Base-by-base conservation (phyloP, 768 basidiomycete species). In the Suillus ampliporus region DNA sequence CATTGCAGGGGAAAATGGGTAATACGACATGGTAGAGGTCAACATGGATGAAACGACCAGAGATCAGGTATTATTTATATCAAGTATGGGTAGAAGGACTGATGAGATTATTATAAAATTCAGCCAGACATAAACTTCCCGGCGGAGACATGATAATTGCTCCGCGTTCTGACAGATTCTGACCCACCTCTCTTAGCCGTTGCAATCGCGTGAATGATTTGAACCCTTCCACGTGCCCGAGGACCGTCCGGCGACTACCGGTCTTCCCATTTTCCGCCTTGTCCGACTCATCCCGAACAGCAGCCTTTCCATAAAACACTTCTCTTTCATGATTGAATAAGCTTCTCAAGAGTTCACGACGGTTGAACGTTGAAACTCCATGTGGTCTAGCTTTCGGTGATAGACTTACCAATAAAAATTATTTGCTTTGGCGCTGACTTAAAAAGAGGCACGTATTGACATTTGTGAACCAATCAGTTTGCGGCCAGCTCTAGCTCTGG, bases 131-230 rank as follows among this genome's bases (percentile, higher is more conserved):
- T 28, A 64, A 68, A 51, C 56, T 57, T 44, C 67, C 60, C 74
- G 74, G 74, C 74, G 74, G 74, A 56, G 54, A 76, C 68, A 76
- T 76, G 67, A 41, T 50, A 61, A 60, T 66, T 76, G 65, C 71
- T 76, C 74, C 76, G 74, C 66, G 50, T 31, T 60, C 63, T 60
- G 65, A 66, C 31, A 31, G 31, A 31, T 31, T 63, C 60, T 37
- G 37, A 11, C 37, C 59, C 48, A 41, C 50, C 23, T 14, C 28
- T n/a, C 38, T 48, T 52, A 66, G 41, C 58, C 73, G 68, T 61
- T 65, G 58, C 65, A 66, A 74, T 70, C 71, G 69, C 76, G 72
- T 61, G 72, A 75, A 68, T 9, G 44, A 47, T 60, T 61, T 50
- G 53, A 52, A 57, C 43, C 47, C 40, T 38, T 37, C 65, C 57